phyloP scores from a whole-genome alignment of 352 stramenopile species.

The Globisporangium radiosum region DNA sequence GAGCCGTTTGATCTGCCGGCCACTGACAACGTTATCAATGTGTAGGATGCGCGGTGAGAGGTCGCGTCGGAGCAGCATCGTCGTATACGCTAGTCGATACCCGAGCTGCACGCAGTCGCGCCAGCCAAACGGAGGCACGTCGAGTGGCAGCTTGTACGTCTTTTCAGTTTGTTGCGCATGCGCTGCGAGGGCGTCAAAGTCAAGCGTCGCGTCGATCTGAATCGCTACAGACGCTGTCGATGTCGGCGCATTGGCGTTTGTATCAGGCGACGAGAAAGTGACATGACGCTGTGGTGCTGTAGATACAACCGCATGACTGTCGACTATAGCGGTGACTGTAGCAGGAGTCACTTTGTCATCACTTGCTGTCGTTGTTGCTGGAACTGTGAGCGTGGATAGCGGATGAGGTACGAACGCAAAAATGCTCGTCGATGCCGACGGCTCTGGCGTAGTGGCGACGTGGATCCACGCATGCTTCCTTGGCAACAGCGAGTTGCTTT shows the following conservation, averaged over 20 bases:
- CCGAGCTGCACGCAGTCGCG: slow-evolving; percentile 45
- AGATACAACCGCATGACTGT: too few relatives aligned
- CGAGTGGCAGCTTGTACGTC: slow-evolving; percentile 26
- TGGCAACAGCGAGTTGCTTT: neutral
- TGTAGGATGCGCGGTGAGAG: slow-evolving; percentile 32
- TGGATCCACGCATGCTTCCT: slow-evolving; percentile 44
- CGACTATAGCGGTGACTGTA: too few relatives aligned
- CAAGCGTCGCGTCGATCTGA: slow-evolving; percentile 12
- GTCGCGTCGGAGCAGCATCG: slow-evolving; percentile 41
- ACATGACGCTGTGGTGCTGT: neutral
- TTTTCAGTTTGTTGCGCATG: slow-evolving; percentile 41
- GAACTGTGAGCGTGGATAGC: neutral
- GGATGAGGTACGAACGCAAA: slow-evolving; percentile 34
- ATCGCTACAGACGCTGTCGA: slow-evolving; percentile 7
- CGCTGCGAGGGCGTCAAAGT: neutral
- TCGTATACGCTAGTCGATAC: slow-evolving; percentile 32
- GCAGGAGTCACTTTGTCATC: neutral
- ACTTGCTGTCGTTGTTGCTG: neutral
- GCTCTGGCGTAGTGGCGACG: slow-evolving; percentile 6
- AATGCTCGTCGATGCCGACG: slow-evolving; percentile 30
- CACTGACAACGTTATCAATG: slow-evolving; percentile 30
- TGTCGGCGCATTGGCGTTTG: neutral
- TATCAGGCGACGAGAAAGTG: neutral
- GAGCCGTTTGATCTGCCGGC: slow-evolving; percentile 22
- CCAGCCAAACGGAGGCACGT: slow-evolving; percentile 44